These are phyloP conservation scores for Penicillium sp. DNA, from an alignment of 2,329 filamentous ascomycete genomes.

Conservation along the genomic window DNA sequence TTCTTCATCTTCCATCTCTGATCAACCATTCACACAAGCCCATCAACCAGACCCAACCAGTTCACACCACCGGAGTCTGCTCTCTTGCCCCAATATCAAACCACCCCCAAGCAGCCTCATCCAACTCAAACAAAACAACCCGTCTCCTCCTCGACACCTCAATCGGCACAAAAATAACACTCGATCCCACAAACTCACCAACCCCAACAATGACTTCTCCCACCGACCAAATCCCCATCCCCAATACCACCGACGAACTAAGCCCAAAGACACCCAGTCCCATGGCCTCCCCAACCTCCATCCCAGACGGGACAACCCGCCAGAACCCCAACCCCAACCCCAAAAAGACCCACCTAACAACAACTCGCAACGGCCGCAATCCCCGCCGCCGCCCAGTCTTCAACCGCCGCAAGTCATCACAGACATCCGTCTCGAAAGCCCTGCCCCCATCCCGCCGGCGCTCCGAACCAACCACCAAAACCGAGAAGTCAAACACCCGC, in stretches of 20 bases:
- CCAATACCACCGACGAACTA: constrained; percentile 6
- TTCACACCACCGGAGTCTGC: background rate
- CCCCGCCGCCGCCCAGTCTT: constrained; percentile 32
- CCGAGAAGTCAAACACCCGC: background rate
- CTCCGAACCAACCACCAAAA: background rate
- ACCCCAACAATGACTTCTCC: constrained; percentile 17
- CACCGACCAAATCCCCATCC: background rate
- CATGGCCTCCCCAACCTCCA: no score
- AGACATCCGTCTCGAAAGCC: constrained; percentile 47
- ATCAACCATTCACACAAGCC: background rate
- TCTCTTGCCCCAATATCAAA: constrained; percentile 40
- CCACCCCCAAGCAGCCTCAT: constrained; percentile 31
- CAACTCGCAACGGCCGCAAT: constrained; percentile 25
- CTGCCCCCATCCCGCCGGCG: constrained; percentile 74
- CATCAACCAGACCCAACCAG: background rate
- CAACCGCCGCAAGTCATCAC: constrained; percentile 37
- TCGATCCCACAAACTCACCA: constrained; percentile 26
- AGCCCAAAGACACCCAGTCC: constrained; percentile 25
- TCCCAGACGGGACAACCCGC: no score
- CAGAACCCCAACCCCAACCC: no score
- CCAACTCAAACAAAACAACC: constrained; percentile 30
- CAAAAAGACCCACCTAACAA: constrained; percentile 31
- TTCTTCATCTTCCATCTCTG: background rate
- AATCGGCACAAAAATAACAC: constrained; percentile 25
- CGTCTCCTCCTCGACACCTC: constrained; percentile 31